These are phyloP conservation scores for Pistacia vera DNA, from an alignment of 345 rosid genomes.

Conservation along the genomic window DNA sequence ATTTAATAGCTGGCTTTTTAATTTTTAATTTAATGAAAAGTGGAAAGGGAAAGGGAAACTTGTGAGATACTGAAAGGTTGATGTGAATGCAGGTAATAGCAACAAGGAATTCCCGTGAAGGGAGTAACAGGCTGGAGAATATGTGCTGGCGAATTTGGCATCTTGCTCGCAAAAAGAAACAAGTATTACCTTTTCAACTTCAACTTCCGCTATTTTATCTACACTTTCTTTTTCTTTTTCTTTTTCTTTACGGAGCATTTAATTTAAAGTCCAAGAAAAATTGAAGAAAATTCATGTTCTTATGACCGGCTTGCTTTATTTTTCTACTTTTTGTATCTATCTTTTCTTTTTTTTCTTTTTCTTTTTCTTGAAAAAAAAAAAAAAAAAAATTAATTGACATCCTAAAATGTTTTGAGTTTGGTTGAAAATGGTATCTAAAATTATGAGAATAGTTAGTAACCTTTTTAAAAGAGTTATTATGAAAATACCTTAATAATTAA, in stretches of 20 bases:
- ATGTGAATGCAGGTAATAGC: slow-evolving; percentile 72
- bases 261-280: background rate
- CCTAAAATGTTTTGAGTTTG: too few relatives aligned
- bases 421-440: too few relatives aligned
- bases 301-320: too few relatives aligned
- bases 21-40: background rate
- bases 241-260: background rate
- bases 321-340: too few relatives aligned
- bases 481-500: too few relatives aligned
- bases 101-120: slow-evolving; percentile 88
- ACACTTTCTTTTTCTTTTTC: background rate
- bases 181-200: slow-evolving; percentile 37
- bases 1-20: too few relatives aligned
- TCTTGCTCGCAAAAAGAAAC: slow-evolving; percentile 87
- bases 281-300: too few relatives aligned
- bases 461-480: too few relatives aligned
- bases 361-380: too few relatives aligned
- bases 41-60: slow-evolving; percentile 7
- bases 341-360: too few relatives aligned
- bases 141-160: slow-evolving; percentile 99
- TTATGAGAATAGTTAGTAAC: too few relatives aligned
- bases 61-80: slow-evolving; percentile 20
- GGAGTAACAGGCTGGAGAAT: slow-evolving; percentile 88
- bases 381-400: too few relatives aligned
- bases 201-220: background rate